A percentile compares a stretch with the other conserved stretches of the same genome.
Conservation (phyloP, 106 monocot species). For the Triglochin maritima region DNA sequence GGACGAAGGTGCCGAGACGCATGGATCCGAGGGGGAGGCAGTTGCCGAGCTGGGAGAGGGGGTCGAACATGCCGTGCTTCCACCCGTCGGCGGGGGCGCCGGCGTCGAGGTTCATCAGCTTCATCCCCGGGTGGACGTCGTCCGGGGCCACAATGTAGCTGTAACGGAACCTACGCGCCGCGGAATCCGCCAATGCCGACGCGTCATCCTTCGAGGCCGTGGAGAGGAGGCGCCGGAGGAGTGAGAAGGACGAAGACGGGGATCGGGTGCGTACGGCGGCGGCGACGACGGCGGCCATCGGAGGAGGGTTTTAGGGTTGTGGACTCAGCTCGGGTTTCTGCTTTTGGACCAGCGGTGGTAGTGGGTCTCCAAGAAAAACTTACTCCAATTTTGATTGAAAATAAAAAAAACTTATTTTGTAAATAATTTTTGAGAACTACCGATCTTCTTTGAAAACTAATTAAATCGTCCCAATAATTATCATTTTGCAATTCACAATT, state of each 20-base stretch:
- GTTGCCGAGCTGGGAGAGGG: slow-evolving; percentile 20
- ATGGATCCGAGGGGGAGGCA: slow-evolving; percentile 14
- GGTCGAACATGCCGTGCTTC: slow-evolving; percentile 17
- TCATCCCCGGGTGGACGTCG: slow-evolving; percentile 11
- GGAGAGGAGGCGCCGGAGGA: neutral
- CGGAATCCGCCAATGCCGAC: neutral
- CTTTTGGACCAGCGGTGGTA: no score
- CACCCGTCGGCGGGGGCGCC: neutral
- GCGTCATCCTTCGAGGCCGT: neutral
- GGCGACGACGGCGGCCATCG: slow-evolving; percentile 2
- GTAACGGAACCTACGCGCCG: slow-evolving; percentile 7
- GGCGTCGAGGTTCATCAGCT: slow-evolving; percentile 18
- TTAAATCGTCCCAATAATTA: no score
- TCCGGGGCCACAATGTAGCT: slow-evolving; percentile 21
- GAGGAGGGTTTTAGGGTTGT: neutral
- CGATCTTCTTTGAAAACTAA: no score
- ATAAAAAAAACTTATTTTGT: no score
- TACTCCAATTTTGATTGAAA: no score
- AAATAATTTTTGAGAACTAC: no score
- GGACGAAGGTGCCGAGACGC: slow-evolving; percentile 26
- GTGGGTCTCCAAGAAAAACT: no score
- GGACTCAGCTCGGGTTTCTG: neutral
- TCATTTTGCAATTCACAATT: no score
- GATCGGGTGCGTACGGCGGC: neutral
- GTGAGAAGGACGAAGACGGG: neutral